A percentile compares a stretch with the other conserved stretches of the same genome.
Conservation (phyloP, 139 green algal genomes). For the Closterium sp. region DNA sequence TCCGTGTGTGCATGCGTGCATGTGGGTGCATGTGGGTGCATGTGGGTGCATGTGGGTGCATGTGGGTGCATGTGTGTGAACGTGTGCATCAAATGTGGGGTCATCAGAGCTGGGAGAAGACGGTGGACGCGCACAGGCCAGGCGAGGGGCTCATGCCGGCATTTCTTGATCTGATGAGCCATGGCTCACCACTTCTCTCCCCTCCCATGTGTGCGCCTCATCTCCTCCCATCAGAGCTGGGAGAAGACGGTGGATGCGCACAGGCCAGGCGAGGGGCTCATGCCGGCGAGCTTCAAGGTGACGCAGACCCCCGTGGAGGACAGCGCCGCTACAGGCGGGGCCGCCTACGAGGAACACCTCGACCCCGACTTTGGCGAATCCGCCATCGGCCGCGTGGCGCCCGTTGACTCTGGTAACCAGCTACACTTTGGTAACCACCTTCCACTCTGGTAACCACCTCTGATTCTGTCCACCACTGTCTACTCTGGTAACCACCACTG, state of each 20-base stretch:
- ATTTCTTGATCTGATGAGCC: too few relatives aligned
- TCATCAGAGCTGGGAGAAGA: conserved; percentile 37
- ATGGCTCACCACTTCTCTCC: too few relatives aligned
- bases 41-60: neutral
- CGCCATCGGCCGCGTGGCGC: conserved; percentile 43
- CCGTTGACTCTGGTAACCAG: conserved; percentile 34
- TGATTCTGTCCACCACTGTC: too few relatives aligned
- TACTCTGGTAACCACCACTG: too few relatives aligned
- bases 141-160: conserved; percentile 49
- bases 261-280: conserved; percentile 48
- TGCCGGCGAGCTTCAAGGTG: conserved; percentile 51
- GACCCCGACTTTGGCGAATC: conserved; percentile 50
- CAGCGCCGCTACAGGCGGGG: neutral
- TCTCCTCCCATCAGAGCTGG: conserved; percentile 15
- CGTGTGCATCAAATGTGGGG: neutral
- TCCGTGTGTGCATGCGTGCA: neutral
- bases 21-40: neutral
- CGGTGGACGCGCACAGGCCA: conserved; percentile 39
- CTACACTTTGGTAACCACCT: too few relatives aligned
- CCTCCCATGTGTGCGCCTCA: too few relatives aligned
- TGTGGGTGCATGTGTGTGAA: neutral
- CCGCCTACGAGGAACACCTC: conserved; percentile 21
- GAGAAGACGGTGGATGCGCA: conserved; percentile 43
- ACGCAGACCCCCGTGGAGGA: neutral
- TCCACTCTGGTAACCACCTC: too few relatives aligned